phyloP scores from a whole-genome alignment of 345 rosid genomes.

The Hypericum androsaemum region DNA sequence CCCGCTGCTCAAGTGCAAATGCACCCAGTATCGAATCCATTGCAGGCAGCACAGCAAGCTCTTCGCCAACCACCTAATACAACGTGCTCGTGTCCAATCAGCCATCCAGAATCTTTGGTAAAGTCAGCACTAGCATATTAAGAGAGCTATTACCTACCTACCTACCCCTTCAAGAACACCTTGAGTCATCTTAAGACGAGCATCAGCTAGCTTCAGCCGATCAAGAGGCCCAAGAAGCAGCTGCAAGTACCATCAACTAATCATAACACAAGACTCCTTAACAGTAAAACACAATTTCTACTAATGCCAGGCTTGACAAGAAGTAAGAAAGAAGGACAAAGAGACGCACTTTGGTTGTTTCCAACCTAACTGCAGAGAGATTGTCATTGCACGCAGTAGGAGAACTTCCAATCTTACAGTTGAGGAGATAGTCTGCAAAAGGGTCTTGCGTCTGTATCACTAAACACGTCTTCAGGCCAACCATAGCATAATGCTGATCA shows the following conservation, averaged over 20 bases:
- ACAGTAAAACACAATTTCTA: background rate
- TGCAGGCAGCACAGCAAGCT: constrained; percentile 94
- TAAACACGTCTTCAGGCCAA: constrained; percentile 67
- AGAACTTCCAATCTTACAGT: constrained; percentile 61
- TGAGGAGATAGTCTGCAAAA: constrained; percentile 60
- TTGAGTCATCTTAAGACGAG: constrained; percentile 63
- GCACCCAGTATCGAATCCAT: constrained; percentile 73
- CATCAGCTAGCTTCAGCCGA: constrained; percentile 65
- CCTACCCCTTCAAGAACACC: constrained; percentile 95
- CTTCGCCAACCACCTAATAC: constrained; percentile 83
- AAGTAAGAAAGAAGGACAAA: constrained; percentile 8
- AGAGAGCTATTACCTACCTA: constrained; percentile 41
- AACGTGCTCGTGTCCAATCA: constrained; percentile 6
- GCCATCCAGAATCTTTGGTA: background rate
- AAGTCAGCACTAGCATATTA: background rate
- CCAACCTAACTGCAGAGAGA: constrained; percentile 64
- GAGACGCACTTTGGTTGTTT: constrained; percentile 56
- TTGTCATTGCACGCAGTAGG: constrained; percentile 43
- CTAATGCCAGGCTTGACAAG: background rate
- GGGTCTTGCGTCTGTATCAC: constrained; percentile 75
- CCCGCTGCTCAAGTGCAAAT: constrained; percentile 45
- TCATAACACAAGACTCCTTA: background rate
- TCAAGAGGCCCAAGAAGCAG: constrained; percentile 84
- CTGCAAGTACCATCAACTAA: constrained; percentile 29
- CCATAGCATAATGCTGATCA: constrained; percentile 64